Evolutionary conservation across 805 yeast genomes (phyloP).

Genomic region (Pichia paraexigua): DNA sequence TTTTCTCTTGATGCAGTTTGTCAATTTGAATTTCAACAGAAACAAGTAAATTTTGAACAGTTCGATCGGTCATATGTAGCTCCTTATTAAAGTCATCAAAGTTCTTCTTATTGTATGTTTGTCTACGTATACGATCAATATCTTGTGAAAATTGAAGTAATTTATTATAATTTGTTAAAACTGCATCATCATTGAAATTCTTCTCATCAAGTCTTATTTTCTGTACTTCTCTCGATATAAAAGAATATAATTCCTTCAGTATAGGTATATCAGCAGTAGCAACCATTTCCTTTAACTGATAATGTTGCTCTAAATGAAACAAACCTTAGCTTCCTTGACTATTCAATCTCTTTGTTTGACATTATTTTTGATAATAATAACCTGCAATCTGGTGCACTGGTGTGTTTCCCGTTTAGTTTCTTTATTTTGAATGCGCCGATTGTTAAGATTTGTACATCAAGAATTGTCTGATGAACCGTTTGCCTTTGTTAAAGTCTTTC

Average conservation of each 20-base stretch:
- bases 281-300: background rate
- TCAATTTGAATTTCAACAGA: constrained; percentile 14
- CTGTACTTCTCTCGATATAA: background rate
- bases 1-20: background rate
- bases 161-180: background rate
- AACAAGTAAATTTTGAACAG: constrained; percentile 12
- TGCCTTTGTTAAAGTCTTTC: background rate
- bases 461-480: background rate
- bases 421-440: no score
- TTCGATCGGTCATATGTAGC: constrained; percentile 11
- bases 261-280: no score
- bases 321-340: no score
- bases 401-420: background rate
- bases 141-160: constrained; percentile 10
- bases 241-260: background rate
- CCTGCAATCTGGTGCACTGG: background rate
- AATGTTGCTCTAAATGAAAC: no score
- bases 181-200: background rate
- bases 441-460: no score
- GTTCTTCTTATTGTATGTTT: constrained; percentile 3
- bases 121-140: constrained; percentile 13
- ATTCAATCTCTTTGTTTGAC: background rate
- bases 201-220: background rate
- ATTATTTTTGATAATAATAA: no score
- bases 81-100: constrained; percentile 1